Conservation (phyloP, 352 stramenopile genomes). For the Pythium grandisporangium region DNA sequence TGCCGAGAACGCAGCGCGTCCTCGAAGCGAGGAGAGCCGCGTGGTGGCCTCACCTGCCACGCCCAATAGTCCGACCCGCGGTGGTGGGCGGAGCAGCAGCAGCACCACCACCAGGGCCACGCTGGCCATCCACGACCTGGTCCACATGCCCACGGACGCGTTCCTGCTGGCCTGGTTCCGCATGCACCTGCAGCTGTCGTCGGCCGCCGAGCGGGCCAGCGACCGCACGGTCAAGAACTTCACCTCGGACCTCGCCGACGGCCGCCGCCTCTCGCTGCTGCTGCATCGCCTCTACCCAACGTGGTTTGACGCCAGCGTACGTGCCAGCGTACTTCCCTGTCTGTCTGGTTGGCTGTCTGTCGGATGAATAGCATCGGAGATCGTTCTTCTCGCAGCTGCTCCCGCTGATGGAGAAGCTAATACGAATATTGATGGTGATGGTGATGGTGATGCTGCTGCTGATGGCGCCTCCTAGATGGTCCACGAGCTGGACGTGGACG, state of each 20-base stretch:
- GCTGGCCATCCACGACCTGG: constrained; percentile 51
- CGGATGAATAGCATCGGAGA: too few species aligned
- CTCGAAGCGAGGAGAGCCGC: constrained; percentile 20
- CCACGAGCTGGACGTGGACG: constrained; percentile 64
- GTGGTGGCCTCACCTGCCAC: too few species aligned
- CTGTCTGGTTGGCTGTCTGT: too few species aligned
- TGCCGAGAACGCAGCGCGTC: constrained; percentile 48
- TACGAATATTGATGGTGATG: too few species aligned
- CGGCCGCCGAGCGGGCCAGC: constrained; percentile 43
- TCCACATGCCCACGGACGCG: constrained; percentile 62
- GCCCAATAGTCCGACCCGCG: too few species aligned
- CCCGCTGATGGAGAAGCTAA: too few species aligned
- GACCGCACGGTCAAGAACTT: constrained; percentile 77
- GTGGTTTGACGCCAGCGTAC: constrained; percentile 57
- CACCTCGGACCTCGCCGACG: constrained; percentile 55
- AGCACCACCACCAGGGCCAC: constrained; percentile 6
- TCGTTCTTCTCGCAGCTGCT: too few species aligned
- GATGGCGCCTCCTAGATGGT: too few species aligned
- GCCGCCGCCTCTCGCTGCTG: constrained; percentile 54
- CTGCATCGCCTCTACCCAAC: constrained; percentile 65
- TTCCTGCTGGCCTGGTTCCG: constrained; percentile 71
- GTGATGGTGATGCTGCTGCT: too few species aligned
- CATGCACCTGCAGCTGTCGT: constrained; percentile 61
- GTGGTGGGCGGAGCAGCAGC: neutral
- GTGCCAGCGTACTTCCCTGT: constrained; percentile 3